These are phyloP conservation scores for Fragaria nilgerrensis DNA, from an alignment of 306 rosid genomes.

Conservation along the genomic window DNA sequence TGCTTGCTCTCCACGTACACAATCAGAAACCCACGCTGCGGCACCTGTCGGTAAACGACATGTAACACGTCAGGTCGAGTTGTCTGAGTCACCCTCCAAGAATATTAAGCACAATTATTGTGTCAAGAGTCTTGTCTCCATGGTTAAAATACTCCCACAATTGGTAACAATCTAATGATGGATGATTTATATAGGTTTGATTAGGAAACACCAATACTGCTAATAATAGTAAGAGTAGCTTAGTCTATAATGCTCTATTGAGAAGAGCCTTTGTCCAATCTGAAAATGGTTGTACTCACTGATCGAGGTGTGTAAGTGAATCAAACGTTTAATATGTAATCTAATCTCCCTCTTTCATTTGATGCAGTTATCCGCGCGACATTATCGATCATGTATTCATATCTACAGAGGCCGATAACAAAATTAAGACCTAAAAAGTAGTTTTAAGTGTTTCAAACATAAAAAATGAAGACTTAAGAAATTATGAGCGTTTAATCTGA, in stretches of 20 bases:
- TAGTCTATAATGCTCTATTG: too few species aligned
- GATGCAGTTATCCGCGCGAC: too few species aligned
- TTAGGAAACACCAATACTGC: neutral
- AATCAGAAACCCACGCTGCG: neutral
- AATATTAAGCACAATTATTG: neutral
- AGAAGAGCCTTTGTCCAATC: too few species aligned
- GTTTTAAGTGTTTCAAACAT: too few species aligned
- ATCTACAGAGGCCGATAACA: too few species aligned
- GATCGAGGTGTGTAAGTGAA: too few species aligned
- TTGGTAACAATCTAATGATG: neutral
- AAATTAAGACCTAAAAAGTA: too few species aligned
- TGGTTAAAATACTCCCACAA: neutral
- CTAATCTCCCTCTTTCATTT: too few species aligned
- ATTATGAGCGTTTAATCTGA: too few species aligned
- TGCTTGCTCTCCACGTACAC: slow-evolving; percentile 11
- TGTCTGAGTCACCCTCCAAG: neutral
- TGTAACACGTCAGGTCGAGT: neutral
- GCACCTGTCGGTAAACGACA: neutral
- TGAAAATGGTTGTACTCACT: too few species aligned
- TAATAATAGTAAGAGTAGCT: neutral
- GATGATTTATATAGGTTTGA: neutral
- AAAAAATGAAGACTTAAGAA: rapidly evolving
- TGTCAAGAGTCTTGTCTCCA: neutral
- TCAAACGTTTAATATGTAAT: too few species aligned
- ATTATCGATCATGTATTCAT: too few species aligned